These are phyloP conservation scores for Erysimum cheiri DNA, from an alignment of 441 rosid genomes.

Conservation along the genomic window DNA sequence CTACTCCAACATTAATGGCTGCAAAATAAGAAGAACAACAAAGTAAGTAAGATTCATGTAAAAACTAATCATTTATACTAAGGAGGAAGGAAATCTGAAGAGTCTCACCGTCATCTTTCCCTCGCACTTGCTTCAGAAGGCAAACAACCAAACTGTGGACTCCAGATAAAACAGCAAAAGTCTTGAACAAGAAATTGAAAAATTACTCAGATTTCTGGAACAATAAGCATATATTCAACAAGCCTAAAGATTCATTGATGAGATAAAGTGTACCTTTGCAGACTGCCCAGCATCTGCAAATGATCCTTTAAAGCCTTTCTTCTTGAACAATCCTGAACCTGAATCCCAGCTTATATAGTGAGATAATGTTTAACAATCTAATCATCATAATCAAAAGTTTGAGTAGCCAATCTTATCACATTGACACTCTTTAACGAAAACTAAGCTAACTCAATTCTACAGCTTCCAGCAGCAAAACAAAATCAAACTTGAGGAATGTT, in stretches of 20 bases:
- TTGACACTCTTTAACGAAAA: neutral
- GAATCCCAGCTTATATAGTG: constrained; percentile 33
- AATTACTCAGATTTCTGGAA: constrained; percentile 9
- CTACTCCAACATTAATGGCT: constrained; percentile 91
- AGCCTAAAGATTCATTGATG: neutral
- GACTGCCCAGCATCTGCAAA: constrained; percentile 82
- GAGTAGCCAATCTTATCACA: constrained; percentile 26
- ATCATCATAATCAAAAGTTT: neutral
- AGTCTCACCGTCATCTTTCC: constrained; percentile 90
- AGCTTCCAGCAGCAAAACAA: neutral
- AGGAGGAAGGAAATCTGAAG: constrained; percentile 7
- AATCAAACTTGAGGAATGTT: constrained; percentile 10
- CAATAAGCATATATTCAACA: neutral
- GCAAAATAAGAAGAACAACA: constrained; percentile 34
- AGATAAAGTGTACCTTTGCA: constrained; percentile 69
- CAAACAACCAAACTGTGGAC: constrained; percentile 95
- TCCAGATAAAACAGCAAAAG: constrained; percentile 87
- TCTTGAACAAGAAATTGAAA: constrained; percentile 46
- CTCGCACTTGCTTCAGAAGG: constrained; percentile 82
- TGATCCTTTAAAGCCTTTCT: constrained; percentile 79
- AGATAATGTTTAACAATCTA: neutral
- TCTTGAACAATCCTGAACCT: constrained; percentile 91
- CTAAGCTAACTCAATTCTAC: neutral
- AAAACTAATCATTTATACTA: neutral
- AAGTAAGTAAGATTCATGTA: constrained; percentile 2